Conservation (phyloP, 192 early-diverging fungal genomes). For the Lobosporangium transversale region DNA sequence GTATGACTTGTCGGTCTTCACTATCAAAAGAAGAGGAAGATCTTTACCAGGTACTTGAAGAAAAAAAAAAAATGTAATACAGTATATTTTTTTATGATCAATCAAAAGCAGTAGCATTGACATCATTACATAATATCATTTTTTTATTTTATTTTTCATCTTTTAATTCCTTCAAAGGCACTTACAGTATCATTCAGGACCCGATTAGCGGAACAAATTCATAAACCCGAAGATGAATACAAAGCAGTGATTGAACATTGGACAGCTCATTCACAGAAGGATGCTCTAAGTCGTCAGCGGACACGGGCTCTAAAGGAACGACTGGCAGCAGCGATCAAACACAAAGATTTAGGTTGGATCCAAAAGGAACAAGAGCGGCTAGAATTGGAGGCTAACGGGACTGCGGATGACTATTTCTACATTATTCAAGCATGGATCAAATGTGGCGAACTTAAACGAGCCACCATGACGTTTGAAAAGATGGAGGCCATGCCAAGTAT, state of each 20-base stretch:
- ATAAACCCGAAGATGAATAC: conserved; percentile 49
- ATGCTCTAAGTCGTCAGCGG: conserved; percentile 26
- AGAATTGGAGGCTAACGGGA: conserved; percentile 23
- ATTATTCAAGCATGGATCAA: conserved; percentile 49
- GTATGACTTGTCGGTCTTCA: not conserved
- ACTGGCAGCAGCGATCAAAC: conserved; percentile 24
- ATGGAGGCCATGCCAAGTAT: conserved; percentile 30
- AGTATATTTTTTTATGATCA: too few species aligned
- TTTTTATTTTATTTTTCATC: too few species aligned
- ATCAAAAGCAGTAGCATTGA: too few species aligned
- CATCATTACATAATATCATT: too few species aligned
- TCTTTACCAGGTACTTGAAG: conserved; percentile 37
- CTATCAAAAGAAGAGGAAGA: conserved; percentile 44
- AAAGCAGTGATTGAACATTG: conserved; percentile 50
- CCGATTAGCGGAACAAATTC: conserved; percentile 42
- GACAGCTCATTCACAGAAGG: conserved; percentile 42
- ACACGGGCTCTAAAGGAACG: conserved; percentile 40
- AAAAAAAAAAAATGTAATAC: not conserved
- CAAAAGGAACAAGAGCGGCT: conserved; percentile 44
- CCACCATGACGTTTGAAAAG: conserved; percentile 43
- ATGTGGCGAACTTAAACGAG: conserved; percentile 43
- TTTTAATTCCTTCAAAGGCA: too few species aligned
- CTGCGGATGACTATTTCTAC: conserved; percentile 42
- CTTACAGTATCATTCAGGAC: conserved; percentile 46
- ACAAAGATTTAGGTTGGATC: conserved; percentile 38